Evolutionary conservation across 306 rosid species (phyloP), one percentile per base, ranked within the genome.

Genomic region (Medicago lupulina): DNA sequence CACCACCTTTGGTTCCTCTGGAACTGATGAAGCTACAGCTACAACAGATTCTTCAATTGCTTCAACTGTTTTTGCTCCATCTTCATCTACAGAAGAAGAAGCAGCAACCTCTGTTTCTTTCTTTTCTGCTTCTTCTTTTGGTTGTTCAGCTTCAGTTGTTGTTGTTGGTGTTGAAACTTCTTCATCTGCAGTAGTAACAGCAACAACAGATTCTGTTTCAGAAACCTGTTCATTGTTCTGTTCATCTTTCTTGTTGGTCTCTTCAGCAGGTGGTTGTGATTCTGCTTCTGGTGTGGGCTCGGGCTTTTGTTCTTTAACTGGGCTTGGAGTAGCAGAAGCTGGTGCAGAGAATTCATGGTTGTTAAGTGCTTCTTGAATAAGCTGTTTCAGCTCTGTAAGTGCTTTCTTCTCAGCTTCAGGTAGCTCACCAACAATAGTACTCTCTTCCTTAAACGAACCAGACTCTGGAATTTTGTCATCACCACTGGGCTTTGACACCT

Each of bases 1-100:
- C n/a, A 21, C 53, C 67, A 8, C 82, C 49, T 62, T 46, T 13
- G 65, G 53, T 14, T 55, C 62, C 6, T 73, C 50, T 12, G 75
- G 38, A n/a, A 28, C 8, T 4, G 55, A 10, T 5, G 75, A 70
- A 10, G 57, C 8, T 2, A 84, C 96, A 0, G 89, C 73, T 3
- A 87, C 90, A 9, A 87, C 81, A n/a, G 88, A 84, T 76, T 87
- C 96, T 70, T 86, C 81, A 31, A 90, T 84, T 4, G 96, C 96
- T 55, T 86, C 96, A 7, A 88, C 87, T 0, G 92, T 81, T 79
- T 90, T 90, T 0, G 92, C 88, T 63, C 89, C 96, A 17, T 87
- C 91, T 0, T 90, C 89, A 9, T 84, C 90, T 3, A 57, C 67
- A 12, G 83, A 36, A 57, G 83, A 36, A 57, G 54, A 25, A 10